These are phyloP conservation scores for Uncinocarpus reesii DNA, from an alignment of 2,329 filamentous ascomycete species.

Conservation along the genomic window DNA sequence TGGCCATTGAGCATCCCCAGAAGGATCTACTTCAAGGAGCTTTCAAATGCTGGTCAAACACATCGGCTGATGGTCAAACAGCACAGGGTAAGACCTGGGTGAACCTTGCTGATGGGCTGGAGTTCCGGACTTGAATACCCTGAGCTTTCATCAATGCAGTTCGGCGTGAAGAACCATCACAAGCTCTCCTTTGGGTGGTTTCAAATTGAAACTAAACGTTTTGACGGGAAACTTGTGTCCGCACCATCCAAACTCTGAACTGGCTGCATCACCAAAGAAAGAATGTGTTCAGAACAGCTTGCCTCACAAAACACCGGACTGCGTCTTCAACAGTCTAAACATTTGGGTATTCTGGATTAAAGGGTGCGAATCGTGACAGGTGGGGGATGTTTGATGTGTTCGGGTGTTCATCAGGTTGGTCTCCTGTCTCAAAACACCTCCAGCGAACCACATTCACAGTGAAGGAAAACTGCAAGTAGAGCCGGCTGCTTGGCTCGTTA, in stretches of 20 bases:
- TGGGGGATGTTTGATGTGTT: too few species aligned
- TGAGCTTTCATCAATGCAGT: neutral
- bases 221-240: neutral
- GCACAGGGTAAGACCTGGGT: neutral
- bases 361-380: too few species aligned
- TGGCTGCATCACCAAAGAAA: neutral
- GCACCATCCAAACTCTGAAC: neutral
- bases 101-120: neutral
- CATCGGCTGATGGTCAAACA: neutral
- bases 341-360: neutral
- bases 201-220: conserved; percentile 8
- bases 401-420: too few species aligned
- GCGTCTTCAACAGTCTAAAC: conserved; percentile 2
- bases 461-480: too few species aligned
- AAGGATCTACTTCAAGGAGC: neutral
- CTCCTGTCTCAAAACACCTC: too few species aligned
- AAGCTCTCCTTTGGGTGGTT: neutral
- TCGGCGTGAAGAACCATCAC: neutral
- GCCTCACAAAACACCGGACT: neutral
- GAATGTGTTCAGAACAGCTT: neutral
- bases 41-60: neutral
- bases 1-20: too few species aligned
- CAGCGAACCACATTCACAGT: too few species aligned
- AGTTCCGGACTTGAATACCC: too few species aligned
- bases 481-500: too few species aligned